Evolutionary conservation across 23 red algal genomes (phyloP), one percentile per base, ranked within the genome.

Genomic region (Gracilaria domingensis): DNA sequence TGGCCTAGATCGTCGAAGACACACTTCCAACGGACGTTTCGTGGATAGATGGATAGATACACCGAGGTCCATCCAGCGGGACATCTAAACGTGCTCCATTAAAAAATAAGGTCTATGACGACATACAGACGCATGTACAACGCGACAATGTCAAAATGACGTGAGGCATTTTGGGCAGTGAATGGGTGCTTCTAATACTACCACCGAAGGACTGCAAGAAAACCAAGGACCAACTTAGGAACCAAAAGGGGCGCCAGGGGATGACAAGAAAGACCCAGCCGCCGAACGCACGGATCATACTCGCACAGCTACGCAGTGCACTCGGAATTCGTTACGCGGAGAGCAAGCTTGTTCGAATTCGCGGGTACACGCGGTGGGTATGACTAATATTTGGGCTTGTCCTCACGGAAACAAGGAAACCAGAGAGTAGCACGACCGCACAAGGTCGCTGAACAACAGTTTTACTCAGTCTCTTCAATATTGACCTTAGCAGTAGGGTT

Each of bases 401-500:
- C 51, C 79, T 45, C 24, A 21, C 5, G 23, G 4, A 61, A 55
- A 55, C 24, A 40, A 32, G 4, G 5, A 64, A 57, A 33, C n/a
- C 36, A 36, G 21, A 61, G 32, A 82, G 28, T 45, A 60, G 79
- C 79, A 42, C 20, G 35, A 82, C 23, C 36, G 42, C 26, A 69
- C 64, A 69, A 20, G 28, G 18, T 69, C 18, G 64, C 71, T 47
- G 74, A 30, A 25, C 48, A 55, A 32, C 49, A 26, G 47, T 47
- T 66, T 81, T 95, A 95, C 80, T 95, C 93, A 59, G 84, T 88
- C 37, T 95, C 93, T 76, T 95, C 93, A 33, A 72, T 69, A 28
- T 84, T 88, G 42, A 95, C 75, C 33, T 90, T 85, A 26, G 89
- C 93, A 48, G 45, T 82, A 25, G 97, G 80, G 81, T 98, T 98